phyloP scores from a whole-genome alignment of 768 basidiomycete species.

The Serendipita sp. region DNA sequence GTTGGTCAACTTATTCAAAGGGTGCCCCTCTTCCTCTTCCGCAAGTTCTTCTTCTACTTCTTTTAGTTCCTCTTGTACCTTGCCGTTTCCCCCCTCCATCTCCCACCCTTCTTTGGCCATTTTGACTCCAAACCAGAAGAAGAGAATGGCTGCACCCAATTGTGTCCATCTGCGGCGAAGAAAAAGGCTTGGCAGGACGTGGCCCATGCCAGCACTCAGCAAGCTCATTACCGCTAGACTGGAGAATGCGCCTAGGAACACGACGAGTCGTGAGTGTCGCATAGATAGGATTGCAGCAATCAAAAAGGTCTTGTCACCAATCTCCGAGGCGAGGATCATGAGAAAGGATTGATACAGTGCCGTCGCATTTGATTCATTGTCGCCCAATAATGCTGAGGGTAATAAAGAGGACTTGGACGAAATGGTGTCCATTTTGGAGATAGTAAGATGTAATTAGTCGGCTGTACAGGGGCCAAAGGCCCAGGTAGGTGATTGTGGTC shows the following conservation, averaged over 20 bases:
- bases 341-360: conserved; percentile 63
- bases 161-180: conserved; percentile 41
- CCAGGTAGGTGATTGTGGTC: no score
- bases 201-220: conserved; percentile 84
- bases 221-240: conserved; percentile 87
- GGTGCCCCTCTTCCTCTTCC: conserved; percentile 38
- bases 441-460: no score
- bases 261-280: conserved; percentile 62
- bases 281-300: conserved; percentile 77
- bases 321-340: conserved; percentile 87
- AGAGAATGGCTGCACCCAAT: conserved; percentile 58
- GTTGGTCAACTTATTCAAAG: neutral
- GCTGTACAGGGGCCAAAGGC: no score
- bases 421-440: neutral
- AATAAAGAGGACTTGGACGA: neutral
- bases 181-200: conserved; percentile 69
- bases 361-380: neutral
- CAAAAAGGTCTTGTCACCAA: conserved; percentile 89
- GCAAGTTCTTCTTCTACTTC: conserved; percentile 95
- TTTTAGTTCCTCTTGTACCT: conserved; percentile 84
- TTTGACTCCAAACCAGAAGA: conserved; percentile 77
- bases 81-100: conserved; percentile 64
- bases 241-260: conserved; percentile 77
- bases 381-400: neutral
- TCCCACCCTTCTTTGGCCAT: conserved; percentile 73